Conservation (phyloP, 257 asterid genomes). For the Nicotiana otophora region DNA sequence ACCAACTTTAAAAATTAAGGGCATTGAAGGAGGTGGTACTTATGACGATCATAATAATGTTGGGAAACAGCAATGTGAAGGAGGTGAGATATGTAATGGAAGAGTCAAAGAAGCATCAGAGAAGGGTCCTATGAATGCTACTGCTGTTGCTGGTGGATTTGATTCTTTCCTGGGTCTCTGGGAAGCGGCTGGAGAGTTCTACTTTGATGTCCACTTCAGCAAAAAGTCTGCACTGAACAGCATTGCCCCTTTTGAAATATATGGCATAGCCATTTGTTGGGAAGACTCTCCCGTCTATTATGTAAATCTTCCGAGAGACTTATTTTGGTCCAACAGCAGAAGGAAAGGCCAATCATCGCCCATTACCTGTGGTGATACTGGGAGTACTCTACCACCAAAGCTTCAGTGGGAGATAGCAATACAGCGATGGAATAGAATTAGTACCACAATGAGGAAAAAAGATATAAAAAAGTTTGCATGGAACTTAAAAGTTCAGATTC, state of each 20-base stretch:
- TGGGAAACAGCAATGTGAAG: constrained; percentile 31
- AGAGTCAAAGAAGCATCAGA: constrained; percentile 33
- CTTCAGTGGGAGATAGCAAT: constrained; percentile 60
- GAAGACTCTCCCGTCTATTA: constrained; percentile 82
- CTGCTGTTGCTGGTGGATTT: constrained; percentile 69
- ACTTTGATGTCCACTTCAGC: constrained; percentile 71
- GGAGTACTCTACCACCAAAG: constrained; percentile 36
- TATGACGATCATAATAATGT: constrained; percentile 21
- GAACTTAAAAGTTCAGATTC: constrained; percentile 83
- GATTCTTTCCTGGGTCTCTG: constrained; percentile 72
- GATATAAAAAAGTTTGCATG: constrained; percentile 65
- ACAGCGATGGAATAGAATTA: constrained; percentile 69
- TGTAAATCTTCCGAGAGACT: constrained; percentile 77
- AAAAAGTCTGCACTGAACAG: constrained; percentile 62
- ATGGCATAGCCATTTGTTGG: constrained; percentile 94
- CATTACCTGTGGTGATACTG: constrained; percentile 24
- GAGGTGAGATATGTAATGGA: constrained; percentile 21
- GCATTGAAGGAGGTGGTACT: constrained; percentile 21
- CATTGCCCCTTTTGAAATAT: constrained; percentile 69
- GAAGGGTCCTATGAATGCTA: constrained; percentile 71
- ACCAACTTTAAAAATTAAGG: constrained; percentile 24
- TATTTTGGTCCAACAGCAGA: constrained; percentile 37
- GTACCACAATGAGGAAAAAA: constrained; percentile 56
- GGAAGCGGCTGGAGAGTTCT: constrained; percentile 62
- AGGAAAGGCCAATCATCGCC: constrained; percentile 24